These are phyloP conservation scores for Eragrostis tef DNA, from an alignment of 202 grass and related monocot species.

Conservation along the genomic window DNA sequence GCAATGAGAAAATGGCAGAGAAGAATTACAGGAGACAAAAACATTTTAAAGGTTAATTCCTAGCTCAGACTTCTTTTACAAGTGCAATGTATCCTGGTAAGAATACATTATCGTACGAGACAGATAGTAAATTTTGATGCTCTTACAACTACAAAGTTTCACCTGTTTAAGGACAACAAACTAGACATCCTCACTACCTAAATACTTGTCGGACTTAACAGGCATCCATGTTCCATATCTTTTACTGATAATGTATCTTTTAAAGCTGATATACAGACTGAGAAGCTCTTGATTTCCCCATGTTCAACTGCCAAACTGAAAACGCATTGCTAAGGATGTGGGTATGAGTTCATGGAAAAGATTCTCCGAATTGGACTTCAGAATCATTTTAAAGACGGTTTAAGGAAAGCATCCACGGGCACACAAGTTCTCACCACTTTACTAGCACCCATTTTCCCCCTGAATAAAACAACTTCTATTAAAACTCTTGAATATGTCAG, in stretches of 20 bases:
- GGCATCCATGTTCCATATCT: neutral
- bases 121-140: neutral
- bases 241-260: neutral
- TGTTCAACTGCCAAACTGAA: neutral
- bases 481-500: neutral
- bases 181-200: neutral
- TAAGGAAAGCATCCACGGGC: neutral
- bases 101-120: neutral
- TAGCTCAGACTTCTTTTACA: neutral
- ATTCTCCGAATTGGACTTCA: neutral
- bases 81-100: conserved; percentile 24
- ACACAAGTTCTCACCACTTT: conserved; percentile 5
- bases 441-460: neutral
- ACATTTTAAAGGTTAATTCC: neutral
- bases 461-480: neutral
- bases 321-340: neutral
- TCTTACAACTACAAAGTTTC: neutral
- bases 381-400: conserved; percentile 4
- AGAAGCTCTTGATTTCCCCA: neutral
- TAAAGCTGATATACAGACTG: neutral
- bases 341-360: neutral
- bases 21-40: neutral
- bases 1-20: conserved; percentile 1
- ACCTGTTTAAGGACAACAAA: neutral
- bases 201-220: neutral